Evolutionary conservation across 129 eudicot genomes (phyloP).

Genomic region (Sambucus nigra): DNA sequence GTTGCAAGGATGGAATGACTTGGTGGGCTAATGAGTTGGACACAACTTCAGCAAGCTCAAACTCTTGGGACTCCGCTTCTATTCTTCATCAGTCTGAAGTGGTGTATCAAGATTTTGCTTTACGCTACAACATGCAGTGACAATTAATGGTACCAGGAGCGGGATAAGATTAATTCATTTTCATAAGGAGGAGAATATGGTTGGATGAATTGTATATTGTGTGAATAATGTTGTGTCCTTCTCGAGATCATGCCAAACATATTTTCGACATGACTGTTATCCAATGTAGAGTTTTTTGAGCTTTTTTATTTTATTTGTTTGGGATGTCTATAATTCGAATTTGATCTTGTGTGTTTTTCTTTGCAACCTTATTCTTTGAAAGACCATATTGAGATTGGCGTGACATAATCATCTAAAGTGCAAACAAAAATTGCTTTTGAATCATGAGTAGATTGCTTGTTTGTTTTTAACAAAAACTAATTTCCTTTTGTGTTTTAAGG

Average conservation of each 20-base stretch:
- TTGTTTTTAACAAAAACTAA: too few species aligned
- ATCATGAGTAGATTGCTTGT: too few species aligned
- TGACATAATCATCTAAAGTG: too few species aligned
- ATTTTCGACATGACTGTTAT: conserved; percentile 10
- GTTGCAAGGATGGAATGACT: conserved; percentile 27
- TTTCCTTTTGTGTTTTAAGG: too few species aligned
- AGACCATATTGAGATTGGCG: too few species aligned
- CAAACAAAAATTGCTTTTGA: too few species aligned
- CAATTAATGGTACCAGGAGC: not conserved
- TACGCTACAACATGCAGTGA: conserved; percentile 27
- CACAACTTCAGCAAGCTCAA: conserved; percentile 40
- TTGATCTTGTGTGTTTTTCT: too few species aligned
- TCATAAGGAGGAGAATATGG: conserved; percentile 4
- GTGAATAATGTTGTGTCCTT: conserved; percentile 21
- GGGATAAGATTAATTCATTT: not conserved
- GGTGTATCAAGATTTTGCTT: conserved; percentile 28
- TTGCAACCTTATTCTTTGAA: too few species aligned
- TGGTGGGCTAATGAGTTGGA: conserved; percentile 72
- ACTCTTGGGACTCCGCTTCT: conserved; percentile 48
- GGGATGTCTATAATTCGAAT: too few species aligned
- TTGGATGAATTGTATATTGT: conserved; percentile 11
- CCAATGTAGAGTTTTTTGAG: too few species aligned
- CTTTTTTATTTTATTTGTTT: too few species aligned
- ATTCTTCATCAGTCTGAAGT: conserved; percentile 24
- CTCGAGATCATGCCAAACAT: not conserved